These are phyloP conservation scores for Aureobasidium uvarum DNA, from an alignment of 2,329 filamentous ascomycete genomes.

Conservation along the genomic window DNA sequence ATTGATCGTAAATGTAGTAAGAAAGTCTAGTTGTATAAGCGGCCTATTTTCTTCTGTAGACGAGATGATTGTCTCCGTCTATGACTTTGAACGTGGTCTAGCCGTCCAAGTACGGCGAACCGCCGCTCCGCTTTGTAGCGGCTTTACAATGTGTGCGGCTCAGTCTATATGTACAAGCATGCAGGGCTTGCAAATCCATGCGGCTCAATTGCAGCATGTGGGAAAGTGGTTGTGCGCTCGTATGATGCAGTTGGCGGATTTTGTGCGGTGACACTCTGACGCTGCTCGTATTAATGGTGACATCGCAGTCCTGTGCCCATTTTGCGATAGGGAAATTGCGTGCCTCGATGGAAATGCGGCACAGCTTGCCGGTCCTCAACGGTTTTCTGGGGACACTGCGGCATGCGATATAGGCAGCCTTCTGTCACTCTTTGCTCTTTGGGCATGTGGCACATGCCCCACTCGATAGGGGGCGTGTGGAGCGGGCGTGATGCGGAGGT, in stretches of 20 bases:
- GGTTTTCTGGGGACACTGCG: neutral
- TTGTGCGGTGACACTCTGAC: neutral
- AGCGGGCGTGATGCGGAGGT: neutral
- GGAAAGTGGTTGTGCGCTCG: constrained; percentile 1
- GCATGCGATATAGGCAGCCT: neutral
- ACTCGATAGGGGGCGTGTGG: neutral
- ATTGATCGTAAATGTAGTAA: neutral
- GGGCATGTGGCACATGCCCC: neutral
- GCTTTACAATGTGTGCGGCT: neutral
- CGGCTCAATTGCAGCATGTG: constrained; percentile 2
- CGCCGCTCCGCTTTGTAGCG: neutral
- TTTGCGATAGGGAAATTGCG: neutral
- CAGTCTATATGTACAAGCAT: neutral
- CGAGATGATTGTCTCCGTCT: neutral
- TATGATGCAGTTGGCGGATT: neutral
- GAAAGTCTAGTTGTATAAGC: neutral
- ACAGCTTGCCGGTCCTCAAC: neutral
- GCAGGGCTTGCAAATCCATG: constrained; percentile 7
- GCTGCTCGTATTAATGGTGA: neutral
- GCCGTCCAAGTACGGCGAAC: neutral
- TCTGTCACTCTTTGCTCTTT: neutral
- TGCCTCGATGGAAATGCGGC: constrained; percentile 4
- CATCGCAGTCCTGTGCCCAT: neutral
- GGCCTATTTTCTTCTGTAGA: neutral
- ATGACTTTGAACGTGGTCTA: neutral